phyloP scores from a whole-genome alignment of 768 basidiomycete species.

The Pleurotus giganteus region DNA sequence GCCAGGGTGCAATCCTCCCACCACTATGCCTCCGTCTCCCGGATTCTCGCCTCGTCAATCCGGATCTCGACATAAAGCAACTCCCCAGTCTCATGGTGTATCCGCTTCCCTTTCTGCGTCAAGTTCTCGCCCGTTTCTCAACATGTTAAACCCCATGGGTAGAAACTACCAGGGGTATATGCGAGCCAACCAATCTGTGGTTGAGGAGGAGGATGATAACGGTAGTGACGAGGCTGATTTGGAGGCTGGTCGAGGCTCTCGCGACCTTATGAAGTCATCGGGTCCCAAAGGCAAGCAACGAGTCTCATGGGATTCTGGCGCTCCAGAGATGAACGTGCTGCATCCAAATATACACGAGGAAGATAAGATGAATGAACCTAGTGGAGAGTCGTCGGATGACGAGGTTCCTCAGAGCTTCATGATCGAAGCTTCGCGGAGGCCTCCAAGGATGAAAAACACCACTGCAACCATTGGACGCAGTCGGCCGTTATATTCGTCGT shows the following conservation, averaged over 20 bases:
- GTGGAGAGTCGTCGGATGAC: conserved; percentile 66
- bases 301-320: conserved; percentile 56
- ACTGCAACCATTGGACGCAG: conserved; percentile 28
- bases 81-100: conserved; percentile 32
- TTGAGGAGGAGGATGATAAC: conserved; percentile 70
- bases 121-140: conserved; percentile 74
- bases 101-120: conserved; percentile 37
- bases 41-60: conserved; percentile 26
- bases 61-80: conserved; percentile 32
- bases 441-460: conserved; percentile 16
- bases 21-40: conserved; percentile 26
- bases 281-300: conserved; percentile 47
- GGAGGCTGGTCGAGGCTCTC: conserved; percentile 54
- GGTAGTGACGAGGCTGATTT: conserved; percentile 51
- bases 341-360: conserved; percentile 73
- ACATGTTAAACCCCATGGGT: conserved; percentile 80
- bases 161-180: conserved; percentile 73
- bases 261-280: conserved; percentile 20
- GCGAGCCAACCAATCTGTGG: conserved; percentile 66
- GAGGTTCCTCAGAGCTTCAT: conserved; percentile 86
- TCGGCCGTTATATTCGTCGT: conserved; percentile 52
- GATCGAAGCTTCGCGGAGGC: conserved; percentile 66
- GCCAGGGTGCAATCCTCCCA: conserved; percentile 12
- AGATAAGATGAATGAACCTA: conserved; percentile 53
- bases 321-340: conserved; percentile 54